Percentiles rank a stretch among this genome's conserved stretches.
These are phyloP conservation scores for Beverwykella pulmonaria DNA, from an alignment of 495 filamentous ascomycete species.

Conservation along the genomic window DNA sequence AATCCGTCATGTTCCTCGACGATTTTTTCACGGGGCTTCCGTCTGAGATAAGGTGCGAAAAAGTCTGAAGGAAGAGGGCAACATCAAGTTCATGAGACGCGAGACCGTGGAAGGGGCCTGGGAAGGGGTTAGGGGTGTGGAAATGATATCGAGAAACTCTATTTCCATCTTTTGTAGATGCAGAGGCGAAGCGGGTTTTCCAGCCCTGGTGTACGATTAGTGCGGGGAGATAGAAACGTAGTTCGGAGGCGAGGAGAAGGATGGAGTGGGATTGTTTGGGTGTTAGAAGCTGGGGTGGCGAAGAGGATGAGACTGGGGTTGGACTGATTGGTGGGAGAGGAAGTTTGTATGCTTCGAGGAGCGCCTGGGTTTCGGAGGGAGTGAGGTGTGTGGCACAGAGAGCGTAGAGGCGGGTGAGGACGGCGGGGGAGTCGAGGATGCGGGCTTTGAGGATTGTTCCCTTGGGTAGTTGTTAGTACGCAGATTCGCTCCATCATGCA, in stretches of 20 bases:
- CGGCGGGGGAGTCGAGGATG: constrained; percentile 25
- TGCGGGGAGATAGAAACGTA: constrained; percentile 23
- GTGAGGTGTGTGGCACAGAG: constrained; percentile 19
- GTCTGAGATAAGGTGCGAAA: not conserved
- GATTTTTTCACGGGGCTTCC: not conserved
- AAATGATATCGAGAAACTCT: constrained; percentile 18
- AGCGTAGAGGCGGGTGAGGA: constrained; percentile 3
- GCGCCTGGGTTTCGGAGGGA: not conserved
- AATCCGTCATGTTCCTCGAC: constrained; percentile 4
- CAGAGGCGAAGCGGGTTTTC: not conserved
- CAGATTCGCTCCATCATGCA: too few relatives aligned
- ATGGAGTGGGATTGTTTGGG: not conserved
- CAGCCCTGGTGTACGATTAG: constrained; percentile 6
- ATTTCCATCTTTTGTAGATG: not conserved
- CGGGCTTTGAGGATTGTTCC: constrained; percentile 31
- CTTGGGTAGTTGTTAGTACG: constrained; percentile 7
- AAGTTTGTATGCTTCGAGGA: constrained; percentile 26
- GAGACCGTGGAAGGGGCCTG: constrained; percentile 1
- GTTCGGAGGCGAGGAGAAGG: constrained; percentile 17
- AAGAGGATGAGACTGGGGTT: too few relatives aligned
- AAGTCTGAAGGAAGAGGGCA: constrained; percentile 13
- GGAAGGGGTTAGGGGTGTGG: constrained; percentile 24
- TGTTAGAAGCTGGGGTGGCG: not conserved
- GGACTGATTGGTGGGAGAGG: not conserved
- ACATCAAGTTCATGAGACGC: constrained; percentile 30